phyloP scores from a whole-genome alignment of 228 moss, liverwort and hornwort genomes.

The Sphagnum magellanicum region DNA sequence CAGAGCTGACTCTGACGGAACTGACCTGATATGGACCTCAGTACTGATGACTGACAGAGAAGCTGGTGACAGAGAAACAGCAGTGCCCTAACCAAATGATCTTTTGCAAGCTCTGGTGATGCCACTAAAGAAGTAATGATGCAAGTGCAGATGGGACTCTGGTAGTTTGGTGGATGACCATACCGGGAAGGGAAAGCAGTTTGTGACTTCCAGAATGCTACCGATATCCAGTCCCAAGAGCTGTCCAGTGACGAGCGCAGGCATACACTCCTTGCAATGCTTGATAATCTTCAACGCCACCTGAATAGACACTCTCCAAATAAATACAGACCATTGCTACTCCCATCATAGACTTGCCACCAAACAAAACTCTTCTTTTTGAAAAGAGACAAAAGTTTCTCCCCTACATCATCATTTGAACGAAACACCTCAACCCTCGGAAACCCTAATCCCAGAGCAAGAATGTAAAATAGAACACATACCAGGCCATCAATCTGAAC shows the following conservation, averaged over 20 bases:
- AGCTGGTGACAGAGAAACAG: too few relatives aligned
- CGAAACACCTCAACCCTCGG: not conserved
- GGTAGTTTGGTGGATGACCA: not conserved
- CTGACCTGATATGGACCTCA: too few relatives aligned
- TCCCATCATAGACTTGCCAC: too few relatives aligned
- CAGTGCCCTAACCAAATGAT: too few relatives aligned
- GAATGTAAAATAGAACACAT: constrained; percentile 5
- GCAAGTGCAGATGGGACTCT: too few relatives aligned
- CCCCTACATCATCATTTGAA: too few relatives aligned
- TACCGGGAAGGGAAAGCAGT: constrained; percentile 98
- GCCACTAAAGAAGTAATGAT: too few relatives aligned
- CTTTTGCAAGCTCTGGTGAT: too few relatives aligned
- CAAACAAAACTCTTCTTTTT: too few relatives aligned
- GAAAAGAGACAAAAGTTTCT: too few relatives aligned
- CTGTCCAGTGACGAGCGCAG: constrained; percentile 94
- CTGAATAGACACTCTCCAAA: constrained; percentile 16
- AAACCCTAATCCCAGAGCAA: not conserved
- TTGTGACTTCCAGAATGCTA: constrained; percentile 92
- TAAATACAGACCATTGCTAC: not conserved
- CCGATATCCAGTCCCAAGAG: constrained; percentile 93
- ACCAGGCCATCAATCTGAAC: constrained; percentile 97
- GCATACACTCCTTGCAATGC: constrained; percentile 96
- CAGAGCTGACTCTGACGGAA: too few relatives aligned
- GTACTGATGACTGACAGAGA: too few relatives aligned
- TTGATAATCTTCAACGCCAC: constrained; percentile 92